A percentile compares a stretch with the other conserved stretches of the same genome.
Evolutionary conservation across 805 yeast genomes (phyloP).

Genomic region (Yarrowia sp.): DNA sequence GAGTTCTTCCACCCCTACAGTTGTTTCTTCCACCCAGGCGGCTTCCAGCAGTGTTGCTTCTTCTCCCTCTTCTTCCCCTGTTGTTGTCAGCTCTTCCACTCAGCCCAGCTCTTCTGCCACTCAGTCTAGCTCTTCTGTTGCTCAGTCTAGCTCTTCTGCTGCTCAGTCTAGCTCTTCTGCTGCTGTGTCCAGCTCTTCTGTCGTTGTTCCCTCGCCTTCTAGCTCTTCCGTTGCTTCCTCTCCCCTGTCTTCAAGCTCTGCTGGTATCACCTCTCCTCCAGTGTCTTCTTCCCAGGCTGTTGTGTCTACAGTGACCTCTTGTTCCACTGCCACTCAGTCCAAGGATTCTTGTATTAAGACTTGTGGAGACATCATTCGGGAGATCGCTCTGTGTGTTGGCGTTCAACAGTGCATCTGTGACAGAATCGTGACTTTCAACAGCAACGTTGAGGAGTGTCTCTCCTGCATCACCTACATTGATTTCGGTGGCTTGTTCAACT

Average conservation of each 20-base stretch:
- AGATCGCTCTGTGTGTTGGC: constrained; percentile 9
- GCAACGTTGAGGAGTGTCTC: not conserved
- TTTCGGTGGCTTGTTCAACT: not conserved
- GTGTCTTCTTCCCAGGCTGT: not conserved
- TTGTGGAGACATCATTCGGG: constrained; percentile 8
- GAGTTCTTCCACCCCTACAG: not conserved
- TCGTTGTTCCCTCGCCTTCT: too few relatives aligned
- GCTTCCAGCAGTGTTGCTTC: not conserved
- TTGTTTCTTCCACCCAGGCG: not conserved
- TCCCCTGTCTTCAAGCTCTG: not conserved
- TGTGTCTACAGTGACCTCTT: constrained; percentile 1
- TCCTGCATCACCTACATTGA: constrained; percentile 6
- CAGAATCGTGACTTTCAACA: not conserved
- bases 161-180: too few relatives aligned
- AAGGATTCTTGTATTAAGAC: not conserved
- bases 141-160: too few relatives aligned
- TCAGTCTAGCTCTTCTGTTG: too few relatives aligned
- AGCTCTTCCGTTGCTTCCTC: not conserved
- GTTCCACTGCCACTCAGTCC: constrained; percentile 1
- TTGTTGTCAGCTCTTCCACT: not conserved
- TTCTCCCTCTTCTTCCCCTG: not conserved
- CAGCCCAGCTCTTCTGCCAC: too few relatives aligned
- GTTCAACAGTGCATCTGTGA: constrained; percentile 5
- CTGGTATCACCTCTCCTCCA: not conserved
- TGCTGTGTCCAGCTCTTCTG: too few relatives aligned